phyloP scores from a whole-genome alignment of 2,329 filamentous ascomycete genomes.

The Lasiodiplodia sp. region DNA sequence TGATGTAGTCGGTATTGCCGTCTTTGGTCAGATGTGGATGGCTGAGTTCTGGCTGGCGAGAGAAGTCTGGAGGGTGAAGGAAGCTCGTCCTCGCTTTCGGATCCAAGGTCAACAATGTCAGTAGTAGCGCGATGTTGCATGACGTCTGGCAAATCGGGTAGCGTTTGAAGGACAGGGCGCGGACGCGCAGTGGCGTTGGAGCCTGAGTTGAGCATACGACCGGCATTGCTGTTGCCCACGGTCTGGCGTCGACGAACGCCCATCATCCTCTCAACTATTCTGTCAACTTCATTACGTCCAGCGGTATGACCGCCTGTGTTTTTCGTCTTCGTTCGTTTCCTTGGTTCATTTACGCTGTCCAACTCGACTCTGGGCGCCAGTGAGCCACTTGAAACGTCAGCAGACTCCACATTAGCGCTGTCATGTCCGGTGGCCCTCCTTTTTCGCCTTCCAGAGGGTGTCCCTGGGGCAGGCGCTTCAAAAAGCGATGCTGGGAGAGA shows the following conservation, averaged over 20 bases:
- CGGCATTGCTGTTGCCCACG: neutral
- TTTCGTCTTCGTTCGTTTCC: neutral
- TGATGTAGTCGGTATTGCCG: neutral
- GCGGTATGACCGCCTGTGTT: neutral
- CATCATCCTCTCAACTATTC: neutral
- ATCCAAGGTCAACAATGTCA: neutral
- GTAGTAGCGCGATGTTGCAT: neutral
- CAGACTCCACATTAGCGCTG: neutral
- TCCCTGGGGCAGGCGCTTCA: conserved; percentile 33
- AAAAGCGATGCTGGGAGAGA: conserved; percentile 40
- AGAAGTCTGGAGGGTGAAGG: neutral
- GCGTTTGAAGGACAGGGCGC: neutral
- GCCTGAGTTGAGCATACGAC: neutral
- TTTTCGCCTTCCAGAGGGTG: conserved; percentile 21
- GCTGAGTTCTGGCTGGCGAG: neutral
- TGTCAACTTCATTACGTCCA: neutral
- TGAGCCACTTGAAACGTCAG: neutral
- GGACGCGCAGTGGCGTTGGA: neutral
- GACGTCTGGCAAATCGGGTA: neutral
- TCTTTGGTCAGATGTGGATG: neutral
- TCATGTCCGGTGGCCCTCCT: neutral
- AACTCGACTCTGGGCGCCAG: neutral
- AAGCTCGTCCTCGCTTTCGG: conserved; percentile 22
- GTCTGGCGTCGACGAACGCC: neutral
- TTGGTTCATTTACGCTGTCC: neutral